Conservation (phyloP, 2,329 filamentous ascomycete genomes). For the Sphaerulina musiva region DNA sequence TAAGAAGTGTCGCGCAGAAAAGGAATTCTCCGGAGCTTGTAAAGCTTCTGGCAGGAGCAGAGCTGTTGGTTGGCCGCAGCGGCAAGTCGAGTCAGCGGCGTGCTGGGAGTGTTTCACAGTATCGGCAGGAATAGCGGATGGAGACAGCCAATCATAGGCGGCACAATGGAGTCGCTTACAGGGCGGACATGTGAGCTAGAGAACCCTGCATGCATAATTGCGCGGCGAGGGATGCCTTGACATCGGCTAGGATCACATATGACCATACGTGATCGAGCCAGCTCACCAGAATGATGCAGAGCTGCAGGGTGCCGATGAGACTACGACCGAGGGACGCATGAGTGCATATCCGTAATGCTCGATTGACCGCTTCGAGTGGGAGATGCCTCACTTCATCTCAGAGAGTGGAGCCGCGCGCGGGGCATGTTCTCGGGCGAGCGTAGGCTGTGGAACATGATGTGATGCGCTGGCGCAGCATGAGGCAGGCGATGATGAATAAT, state of each 20-base stretch:
- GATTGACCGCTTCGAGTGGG: constrained; percentile 9
- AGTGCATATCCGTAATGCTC: constrained; percentile 8
- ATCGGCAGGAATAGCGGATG: background rate
- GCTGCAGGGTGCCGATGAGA: background rate
- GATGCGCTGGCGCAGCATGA: constrained; percentile 6
- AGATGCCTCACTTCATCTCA: constrained; percentile 1
- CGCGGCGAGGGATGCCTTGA: constrained; percentile 1
- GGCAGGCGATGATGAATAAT: background rate
- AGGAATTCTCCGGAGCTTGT: constrained; percentile 16
- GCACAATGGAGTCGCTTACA: constrained; percentile 6
- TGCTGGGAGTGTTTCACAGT: constrained; percentile 4
- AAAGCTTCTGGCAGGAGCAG: background rate
- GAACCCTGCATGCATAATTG: constrained; percentile 1
- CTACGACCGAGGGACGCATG: background rate
- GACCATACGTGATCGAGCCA: constrained; percentile 13
- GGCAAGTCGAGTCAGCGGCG: constrained; percentile 8
- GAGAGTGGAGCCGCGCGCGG: constrained; percentile 7
- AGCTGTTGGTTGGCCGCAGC: constrained; percentile 6
- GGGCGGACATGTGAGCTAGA: constrained; percentile 2
- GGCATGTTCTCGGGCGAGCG: background rate
- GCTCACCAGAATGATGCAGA: background rate
- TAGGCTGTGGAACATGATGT: constrained; percentile 4
- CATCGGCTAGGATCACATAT: constrained; percentile 5
- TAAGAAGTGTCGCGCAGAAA: constrained; percentile 14
- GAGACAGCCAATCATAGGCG: background rate